These are phyloP conservation scores for Entonaema liquescens DNA, from an alignment of 495 filamentous ascomycete genomes.

Conservation along the genomic window DNA sequence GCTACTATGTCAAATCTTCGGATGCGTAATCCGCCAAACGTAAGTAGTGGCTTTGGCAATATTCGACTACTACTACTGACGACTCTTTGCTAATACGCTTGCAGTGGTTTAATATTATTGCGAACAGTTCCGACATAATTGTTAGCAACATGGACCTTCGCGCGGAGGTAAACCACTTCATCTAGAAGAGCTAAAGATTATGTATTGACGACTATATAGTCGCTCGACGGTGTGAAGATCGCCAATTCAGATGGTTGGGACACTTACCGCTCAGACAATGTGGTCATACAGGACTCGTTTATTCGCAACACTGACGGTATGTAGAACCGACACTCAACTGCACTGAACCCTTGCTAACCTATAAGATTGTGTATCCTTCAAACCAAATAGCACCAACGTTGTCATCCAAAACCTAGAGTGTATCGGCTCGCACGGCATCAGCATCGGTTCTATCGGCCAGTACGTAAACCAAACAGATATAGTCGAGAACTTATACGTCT, in stretches of 20 bases:
- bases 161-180: constrained; percentile 14
- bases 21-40: constrained; percentile 68
- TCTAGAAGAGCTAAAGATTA: constrained; percentile 41
- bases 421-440: constrained; percentile 65
- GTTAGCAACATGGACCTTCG: constrained; percentile 72
- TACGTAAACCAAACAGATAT: constrained; percentile 43
- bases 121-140: constrained; percentile 71
- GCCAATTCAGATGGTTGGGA: constrained; percentile 77
- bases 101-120: constrained; percentile 71
- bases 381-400: constrained; percentile 79
- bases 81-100: background rate
- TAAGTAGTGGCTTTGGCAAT: constrained; percentile 1
- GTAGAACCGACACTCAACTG: background rate
- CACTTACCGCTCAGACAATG: constrained; percentile 67
- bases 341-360: background rate
- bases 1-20: constrained; percentile 69
- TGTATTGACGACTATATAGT: constrained; percentile 51
- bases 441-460: constrained; percentile 46
- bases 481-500: constrained; percentile 46
- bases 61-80: background rate
- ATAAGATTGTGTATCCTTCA: constrained; percentile 75
- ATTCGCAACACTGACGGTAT: constrained; percentile 72
- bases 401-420: constrained; percentile 75
- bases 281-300: constrained; percentile 73
- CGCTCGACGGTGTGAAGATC: constrained; percentile 29